phyloP scores from a whole-genome alignment of 164 flowering plant genomes.

The Magnolia sinica region DNA sequence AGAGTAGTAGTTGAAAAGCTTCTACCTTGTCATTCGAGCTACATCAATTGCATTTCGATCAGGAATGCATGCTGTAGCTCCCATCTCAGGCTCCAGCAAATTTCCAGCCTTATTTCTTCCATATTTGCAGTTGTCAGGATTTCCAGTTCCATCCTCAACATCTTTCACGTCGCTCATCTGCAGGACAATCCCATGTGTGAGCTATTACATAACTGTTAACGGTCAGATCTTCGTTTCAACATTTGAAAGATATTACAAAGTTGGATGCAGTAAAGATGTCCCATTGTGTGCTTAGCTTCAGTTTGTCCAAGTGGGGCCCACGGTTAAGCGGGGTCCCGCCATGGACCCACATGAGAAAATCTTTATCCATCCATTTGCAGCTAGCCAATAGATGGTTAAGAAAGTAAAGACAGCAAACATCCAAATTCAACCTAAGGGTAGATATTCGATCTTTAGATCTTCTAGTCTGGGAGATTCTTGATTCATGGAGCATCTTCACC shows the following conservation, averaged over 20 bases:
- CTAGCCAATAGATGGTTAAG: no score
- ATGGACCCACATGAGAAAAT: no score
- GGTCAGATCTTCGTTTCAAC: background rate
- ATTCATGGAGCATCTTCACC: no score
- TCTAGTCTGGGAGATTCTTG: no score
- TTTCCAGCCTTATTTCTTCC: background rate
- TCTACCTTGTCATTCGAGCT: conserved; percentile 13
- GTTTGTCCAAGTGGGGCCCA: background rate
- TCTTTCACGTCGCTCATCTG: conserved; percentile 20
- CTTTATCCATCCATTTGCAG: no score
- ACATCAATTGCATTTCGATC: conserved; percentile 10
- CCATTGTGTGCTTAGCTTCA: background rate
- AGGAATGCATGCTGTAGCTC: background rate
- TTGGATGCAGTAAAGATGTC: background rate
- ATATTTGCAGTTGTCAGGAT: conserved; percentile 16
- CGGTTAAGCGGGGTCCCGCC: no score
- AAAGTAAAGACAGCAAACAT: no score
- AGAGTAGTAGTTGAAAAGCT: background rate
- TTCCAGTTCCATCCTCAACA: conserved; percentile 5
- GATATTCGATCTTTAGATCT: no score
- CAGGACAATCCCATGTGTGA: conserved; percentile 9
- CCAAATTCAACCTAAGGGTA: no score
- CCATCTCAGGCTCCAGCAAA: conserved; percentile 5
- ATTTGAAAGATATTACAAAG: background rate
- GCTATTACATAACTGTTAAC: background rate